Evolutionary conservation across 2,329 filamentous ascomycete genomes (phyloP), one percentile per base, ranked within the genome.

Genomic region (Harringtonia aguacate): DNA sequence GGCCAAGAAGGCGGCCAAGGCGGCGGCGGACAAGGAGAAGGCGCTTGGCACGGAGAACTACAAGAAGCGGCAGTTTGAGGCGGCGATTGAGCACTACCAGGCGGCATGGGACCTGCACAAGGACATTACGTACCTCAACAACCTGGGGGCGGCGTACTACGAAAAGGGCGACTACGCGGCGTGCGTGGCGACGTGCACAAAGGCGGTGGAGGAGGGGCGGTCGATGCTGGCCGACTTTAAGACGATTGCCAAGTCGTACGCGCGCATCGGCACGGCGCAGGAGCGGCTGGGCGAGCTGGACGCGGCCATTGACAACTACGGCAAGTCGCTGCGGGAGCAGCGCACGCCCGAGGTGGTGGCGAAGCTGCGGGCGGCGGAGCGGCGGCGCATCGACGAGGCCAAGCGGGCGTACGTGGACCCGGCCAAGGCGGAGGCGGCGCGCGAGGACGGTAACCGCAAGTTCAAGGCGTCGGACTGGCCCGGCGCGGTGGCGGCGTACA

Each of bases 391-490:
- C 50, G 86, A 85, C 51, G 69, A 74, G 20, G 83, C 86, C 48
- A 86, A 77, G 63, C 66, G 80, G 50, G 79, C 89, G 3, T 97
- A 97, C 65, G 70, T 98, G 55, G 85, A 92, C 66, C 86, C 92
- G 0, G 83, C 70, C 55, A 90, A 95, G 71, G 92, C 92, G 20
- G 92, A 98, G 59, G 86, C 95, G 70, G 89, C 92, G 14, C 88
- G 92, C 53, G 86, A 95, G 62, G 80, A 94, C 47, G 92, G 92
- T 36, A 95, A 95, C 67, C 79, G 86, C 64, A 94, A 94, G 67
- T 98, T 98, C 77, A 97, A 97, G 73, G 87, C 88, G 56, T 82
- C 77, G 28, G 89, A 98, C 66, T 97, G 89, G 85, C 90, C 92
- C 12, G 92, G 78, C 43, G 92, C 92, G 10, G 89, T 98, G 24